These are phyloP conservation scores for Penstemon eatonii DNA, from an alignment of 257 asterid species.

Conservation along the genomic window DNA sequence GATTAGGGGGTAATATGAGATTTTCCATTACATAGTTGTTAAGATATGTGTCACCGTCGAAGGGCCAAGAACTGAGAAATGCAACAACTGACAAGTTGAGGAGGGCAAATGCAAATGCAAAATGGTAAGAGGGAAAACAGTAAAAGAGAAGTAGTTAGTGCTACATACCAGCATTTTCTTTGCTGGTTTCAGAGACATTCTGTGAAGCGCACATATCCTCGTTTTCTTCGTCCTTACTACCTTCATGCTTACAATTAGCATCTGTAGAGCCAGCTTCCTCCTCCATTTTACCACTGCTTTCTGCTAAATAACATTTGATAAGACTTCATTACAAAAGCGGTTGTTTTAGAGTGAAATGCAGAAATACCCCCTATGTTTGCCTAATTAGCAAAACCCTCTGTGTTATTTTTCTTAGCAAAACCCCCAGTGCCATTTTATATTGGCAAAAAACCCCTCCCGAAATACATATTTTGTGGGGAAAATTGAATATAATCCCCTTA, in stretches of 20 bases:
- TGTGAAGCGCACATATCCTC: conserved; percentile 25
- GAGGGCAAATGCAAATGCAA: neutral
- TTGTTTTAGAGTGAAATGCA: neutral
- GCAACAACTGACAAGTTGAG: too few species aligned
- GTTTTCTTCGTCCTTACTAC: conserved; percentile 15
- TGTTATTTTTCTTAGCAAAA: too few species aligned
- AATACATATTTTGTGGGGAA: too few species aligned
- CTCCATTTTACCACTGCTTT: conserved; percentile 25
- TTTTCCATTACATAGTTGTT: too few species aligned
- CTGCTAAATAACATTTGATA: conserved; percentile 36
- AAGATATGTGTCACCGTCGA: too few species aligned
- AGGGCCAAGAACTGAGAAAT: neutral
- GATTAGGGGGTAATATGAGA: too few species aligned
- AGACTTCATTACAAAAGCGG: neutral
- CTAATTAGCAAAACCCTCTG: too few species aligned
- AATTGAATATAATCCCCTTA: too few species aligned
- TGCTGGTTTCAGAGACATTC: conserved; percentile 29
- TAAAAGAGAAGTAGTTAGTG: neutral
- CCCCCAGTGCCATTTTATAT: too few species aligned
- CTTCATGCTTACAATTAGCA: conserved; percentile 22
- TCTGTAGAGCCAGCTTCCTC: conserved; percentile 20
- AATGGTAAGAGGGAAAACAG: neutral
- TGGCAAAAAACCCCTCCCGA: too few species aligned
- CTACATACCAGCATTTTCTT: conserved; percentile 41
- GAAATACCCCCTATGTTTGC: too few species aligned